These are phyloP conservation scores for Acacia melanoxylon DNA, from an alignment of 306 rosid species.

Conservation along the genomic window DNA sequence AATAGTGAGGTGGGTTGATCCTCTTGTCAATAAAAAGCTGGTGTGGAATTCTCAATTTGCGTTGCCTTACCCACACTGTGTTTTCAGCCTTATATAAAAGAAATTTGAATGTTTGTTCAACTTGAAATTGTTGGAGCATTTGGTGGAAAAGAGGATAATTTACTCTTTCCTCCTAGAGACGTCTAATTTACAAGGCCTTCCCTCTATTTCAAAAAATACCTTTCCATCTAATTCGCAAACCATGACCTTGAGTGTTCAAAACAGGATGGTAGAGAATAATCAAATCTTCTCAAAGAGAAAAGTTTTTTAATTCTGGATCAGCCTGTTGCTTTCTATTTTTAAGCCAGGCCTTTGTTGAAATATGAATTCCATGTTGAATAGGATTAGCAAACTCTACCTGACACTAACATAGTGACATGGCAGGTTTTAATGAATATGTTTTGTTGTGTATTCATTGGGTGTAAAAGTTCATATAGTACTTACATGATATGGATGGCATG, in stretches of 20 bases:
- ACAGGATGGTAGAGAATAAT: slow-evolving; percentile 5
- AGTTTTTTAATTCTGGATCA: slow-evolving; percentile 1
- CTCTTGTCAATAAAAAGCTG: slow-evolving; percentile 15
- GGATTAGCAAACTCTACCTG: slow-evolving; percentile 12
- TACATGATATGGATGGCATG: slow-evolving; percentile 16
- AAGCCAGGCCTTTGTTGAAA: slow-evolving; percentile 17
- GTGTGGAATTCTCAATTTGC: not conserved
- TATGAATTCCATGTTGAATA: not conserved
- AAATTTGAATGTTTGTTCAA: not conserved
- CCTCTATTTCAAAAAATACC: too few relatives aligned
- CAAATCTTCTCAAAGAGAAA: not conserved
- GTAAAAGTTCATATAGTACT: slow-evolving; percentile 3
- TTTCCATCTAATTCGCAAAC: not conserved
- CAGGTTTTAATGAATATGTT: not conserved
- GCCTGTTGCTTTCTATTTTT: slow-evolving; percentile 4
- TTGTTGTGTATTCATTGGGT: not conserved
- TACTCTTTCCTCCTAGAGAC: too few relatives aligned
- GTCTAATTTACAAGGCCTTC: too few relatives aligned
- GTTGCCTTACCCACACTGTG: slow-evolving; percentile 21
- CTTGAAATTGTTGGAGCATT: not conserved
- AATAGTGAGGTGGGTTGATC: slow-evolving; percentile 64
- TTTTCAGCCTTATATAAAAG: slow-evolving; percentile 8
- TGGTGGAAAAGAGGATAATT: too few relatives aligned
- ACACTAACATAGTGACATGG: slow-evolving; percentile 10
- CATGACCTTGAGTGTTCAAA: slow-evolving; percentile 1